These are phyloP conservation scores for Artemisia annua DNA, from an alignment of 129 eudicot genomes.

Conservation along the genomic window DNA sequence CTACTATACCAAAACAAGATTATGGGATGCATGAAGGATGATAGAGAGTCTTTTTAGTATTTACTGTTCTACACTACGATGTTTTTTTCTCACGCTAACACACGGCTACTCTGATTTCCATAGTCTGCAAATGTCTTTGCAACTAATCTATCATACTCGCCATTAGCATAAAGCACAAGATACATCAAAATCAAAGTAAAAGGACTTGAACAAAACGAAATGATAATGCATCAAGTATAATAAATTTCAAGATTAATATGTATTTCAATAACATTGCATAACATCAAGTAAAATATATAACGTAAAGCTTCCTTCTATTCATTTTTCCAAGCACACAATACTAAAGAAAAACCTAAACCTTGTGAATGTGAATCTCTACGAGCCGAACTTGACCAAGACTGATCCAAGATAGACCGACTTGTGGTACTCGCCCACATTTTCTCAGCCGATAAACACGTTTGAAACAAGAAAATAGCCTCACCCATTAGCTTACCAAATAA, in stretches of 20 bases:
- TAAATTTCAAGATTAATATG: slow-evolving; percentile 22
- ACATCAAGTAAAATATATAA: slow-evolving; percentile 10
- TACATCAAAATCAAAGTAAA: neutral
- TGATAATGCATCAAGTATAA: slow-evolving; percentile 23
- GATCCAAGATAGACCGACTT: slow-evolving; percentile 25
- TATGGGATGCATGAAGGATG: neutral
- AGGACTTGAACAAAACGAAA: neutral
- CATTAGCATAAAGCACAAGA: neutral
- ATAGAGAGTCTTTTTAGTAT: too few relatives aligned
- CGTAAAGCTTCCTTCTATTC: slow-evolving; percentile 40
- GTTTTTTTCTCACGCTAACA: too few relatives aligned
- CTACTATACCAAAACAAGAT: neutral
- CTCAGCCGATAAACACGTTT: slow-evolving; percentile 50
- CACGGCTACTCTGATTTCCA: neutral
- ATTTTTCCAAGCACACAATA: slow-evolving; percentile 84
- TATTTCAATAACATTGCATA: slow-evolving; percentile 31
- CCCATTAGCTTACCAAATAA: slow-evolving; percentile 56
- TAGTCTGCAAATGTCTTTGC: neutral
- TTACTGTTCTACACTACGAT: too few relatives aligned
- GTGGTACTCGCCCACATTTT: slow-evolving; percentile 35
- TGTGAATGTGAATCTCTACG: slow-evolving; percentile 47
- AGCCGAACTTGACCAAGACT: slow-evolving; percentile 43
- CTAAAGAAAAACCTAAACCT: slow-evolving; percentile 60
- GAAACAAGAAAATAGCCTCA: slow-evolving; percentile 72
- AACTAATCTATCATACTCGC: neutral